Percentiles rank a stretch among this genome's conserved stretches.
phyloP scores from a whole-genome alignment of 164 flowering plant genomes.

The Chimonanthus praecox region DNA sequence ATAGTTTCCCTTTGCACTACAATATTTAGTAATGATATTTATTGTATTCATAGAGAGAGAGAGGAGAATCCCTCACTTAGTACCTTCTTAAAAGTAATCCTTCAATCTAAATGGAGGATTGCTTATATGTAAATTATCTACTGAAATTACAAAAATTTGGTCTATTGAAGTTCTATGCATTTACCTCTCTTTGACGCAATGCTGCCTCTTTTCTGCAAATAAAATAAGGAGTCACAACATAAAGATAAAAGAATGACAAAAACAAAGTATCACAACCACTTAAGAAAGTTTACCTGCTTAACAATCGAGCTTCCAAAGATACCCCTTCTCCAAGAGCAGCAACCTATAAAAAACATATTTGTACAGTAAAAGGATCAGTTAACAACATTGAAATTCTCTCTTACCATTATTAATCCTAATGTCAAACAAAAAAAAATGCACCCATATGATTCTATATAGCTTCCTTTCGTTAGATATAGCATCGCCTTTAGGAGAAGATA shows the following conservation, averaged over 20 bases:
- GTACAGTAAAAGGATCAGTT: neutral
- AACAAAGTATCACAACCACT: neutral
- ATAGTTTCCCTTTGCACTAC: too few relatives aligned
- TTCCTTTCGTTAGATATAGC: neutral
- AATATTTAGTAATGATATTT: too few relatives aligned
- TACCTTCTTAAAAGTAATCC: too few relatives aligned
- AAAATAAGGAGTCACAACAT: conserved; percentile 1
- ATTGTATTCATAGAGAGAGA: too few relatives aligned
- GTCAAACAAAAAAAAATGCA: neutral
- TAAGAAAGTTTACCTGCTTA: conserved; percentile 61
- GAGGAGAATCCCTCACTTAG: too few relatives aligned
- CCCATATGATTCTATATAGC: neutral
- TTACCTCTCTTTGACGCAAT: conserved; percentile 95
- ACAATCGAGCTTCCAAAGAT: conserved; percentile 83
- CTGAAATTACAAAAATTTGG: neutral
- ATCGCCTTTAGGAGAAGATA: neutral
- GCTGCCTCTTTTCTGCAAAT: conserved; percentile 91
- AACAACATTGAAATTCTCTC: neutral
- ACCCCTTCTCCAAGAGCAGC: conserved; percentile 95
- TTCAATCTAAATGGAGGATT: too few relatives aligned
- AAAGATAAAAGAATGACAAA: neutral
- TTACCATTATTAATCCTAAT: neutral
- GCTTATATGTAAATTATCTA: neutral
- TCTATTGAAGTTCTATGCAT: neutral
- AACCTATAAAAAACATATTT: conserved; percentile 44